These are phyloP conservation scores for Ascochyta fabae DNA, from an alignment of 2,329 filamentous ascomycete genomes.

Conservation along the genomic window DNA sequence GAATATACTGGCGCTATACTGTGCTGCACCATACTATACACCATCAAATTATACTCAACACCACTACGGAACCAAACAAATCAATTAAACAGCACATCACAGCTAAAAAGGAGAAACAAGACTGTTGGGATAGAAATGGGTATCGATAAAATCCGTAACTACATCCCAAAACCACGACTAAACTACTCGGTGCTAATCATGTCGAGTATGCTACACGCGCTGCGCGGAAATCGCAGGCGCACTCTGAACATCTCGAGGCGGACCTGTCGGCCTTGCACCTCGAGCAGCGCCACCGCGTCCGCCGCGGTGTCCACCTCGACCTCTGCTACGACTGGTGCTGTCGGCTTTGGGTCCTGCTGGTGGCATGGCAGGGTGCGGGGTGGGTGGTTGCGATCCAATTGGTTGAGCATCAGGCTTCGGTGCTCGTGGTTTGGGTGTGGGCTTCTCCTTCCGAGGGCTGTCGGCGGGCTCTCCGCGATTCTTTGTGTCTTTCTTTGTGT, in stretches of 20 bases:
- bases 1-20: no score
- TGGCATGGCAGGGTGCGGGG: conserved; percentile 1
- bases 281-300: conserved; percentile 31
- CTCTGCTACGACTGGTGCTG: conserved; percentile 6
- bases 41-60: no score
- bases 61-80: no score
- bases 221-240: conserved; percentile 9
- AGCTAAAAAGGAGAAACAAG: no score
- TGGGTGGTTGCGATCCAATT: not conserved
- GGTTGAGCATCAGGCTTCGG: not conserved
- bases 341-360: not conserved
- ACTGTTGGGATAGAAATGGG: no score
- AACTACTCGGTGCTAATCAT: no score
- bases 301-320: conserved; percentile 28
- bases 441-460: conserved; percentile 24
- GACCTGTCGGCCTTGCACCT: conserved; percentile 28
- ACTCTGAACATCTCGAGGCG: conserved; percentile 18
- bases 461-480: conserved; percentile 25
- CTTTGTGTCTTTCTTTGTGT: conserved; percentile 32
- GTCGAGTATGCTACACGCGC: not conserved
- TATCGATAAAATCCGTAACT: no score
- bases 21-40: no score
- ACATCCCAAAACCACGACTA: not conserved
- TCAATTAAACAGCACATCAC: no score
- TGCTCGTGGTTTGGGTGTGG: not conserved